These are phyloP conservation scores for Stephanodiscus minutulus DNA, from an alignment of 108 stramenopile genomes.

Conservation along the genomic window DNA sequence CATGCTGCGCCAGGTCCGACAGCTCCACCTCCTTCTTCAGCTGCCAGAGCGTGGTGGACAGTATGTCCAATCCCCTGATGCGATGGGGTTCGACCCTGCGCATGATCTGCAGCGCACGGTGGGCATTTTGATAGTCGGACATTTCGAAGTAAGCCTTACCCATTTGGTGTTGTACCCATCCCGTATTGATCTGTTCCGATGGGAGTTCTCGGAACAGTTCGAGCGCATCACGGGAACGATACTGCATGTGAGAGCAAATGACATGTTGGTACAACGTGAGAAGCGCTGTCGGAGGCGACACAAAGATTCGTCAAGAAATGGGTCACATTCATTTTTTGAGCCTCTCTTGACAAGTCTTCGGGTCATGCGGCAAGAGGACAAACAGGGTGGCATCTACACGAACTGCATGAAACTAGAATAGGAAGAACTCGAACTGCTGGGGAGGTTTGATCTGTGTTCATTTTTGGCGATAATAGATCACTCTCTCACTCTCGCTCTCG, in stretches of 20 bases:
- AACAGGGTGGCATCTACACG: too few species aligned
- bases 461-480: too few species aligned
- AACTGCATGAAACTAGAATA: too few species aligned
- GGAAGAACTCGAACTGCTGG: too few species aligned
- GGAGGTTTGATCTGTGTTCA: too few species aligned
- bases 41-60: conserved; percentile 94
- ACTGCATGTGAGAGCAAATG: conserved; percentile 27
- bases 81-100: conserved; percentile 88
- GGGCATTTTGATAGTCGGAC: conserved; percentile 91
- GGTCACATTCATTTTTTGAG: too few species aligned
- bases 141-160: conserved; percentile 94
- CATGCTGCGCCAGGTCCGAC: conserved; percentile 90
- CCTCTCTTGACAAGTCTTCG: too few species aligned
- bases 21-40: conserved; percentile 95
- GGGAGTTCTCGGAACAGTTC: conserved; percentile 80
- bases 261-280: neutral
- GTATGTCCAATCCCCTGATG: conserved; percentile 90
- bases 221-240: conserved; percentile 78
- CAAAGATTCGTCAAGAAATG: too few species aligned
- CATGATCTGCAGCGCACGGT: conserved; percentile 82
- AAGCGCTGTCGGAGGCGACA: neutral
- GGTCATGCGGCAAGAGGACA: too few species aligned
- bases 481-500: too few species aligned
- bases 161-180: conserved; percentile 93
- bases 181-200: conserved; percentile 80